Percentiles rank a stretch among this genome's conserved stretches.
Evolutionary conservation across 257 asterid species (phyloP).

Genomic region (Fraxinus quadrangulata): DNA sequence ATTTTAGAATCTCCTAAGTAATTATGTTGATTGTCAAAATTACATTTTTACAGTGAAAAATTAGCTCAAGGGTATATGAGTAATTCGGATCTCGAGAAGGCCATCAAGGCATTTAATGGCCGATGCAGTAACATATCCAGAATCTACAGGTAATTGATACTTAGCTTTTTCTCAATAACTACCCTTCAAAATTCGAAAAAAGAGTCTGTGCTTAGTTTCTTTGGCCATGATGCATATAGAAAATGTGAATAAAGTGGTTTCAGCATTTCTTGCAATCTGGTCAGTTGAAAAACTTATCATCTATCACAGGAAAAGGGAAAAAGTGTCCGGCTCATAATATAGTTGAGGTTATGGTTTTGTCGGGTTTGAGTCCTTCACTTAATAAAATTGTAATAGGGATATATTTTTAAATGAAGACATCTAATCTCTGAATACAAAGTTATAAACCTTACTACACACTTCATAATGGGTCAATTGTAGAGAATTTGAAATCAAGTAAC

Average conservation of each 20-base stretch:
- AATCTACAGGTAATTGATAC: slow-evolving; percentile 69
- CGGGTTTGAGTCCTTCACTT: background rate
- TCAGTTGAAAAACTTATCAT: slow-evolving; percentile 3
- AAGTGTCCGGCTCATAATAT: background rate
- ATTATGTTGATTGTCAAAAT: background rate
- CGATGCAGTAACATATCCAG: slow-evolving; percentile 79
- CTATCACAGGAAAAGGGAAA: background rate
- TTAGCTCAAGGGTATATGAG: slow-evolving; percentile 88
- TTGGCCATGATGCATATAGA: background rate
- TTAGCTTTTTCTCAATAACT: background rate
- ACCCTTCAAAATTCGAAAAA: background rate
- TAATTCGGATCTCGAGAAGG: slow-evolving; percentile 82
- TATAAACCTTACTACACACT: background rate
- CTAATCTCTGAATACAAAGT: background rate
- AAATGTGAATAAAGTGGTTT: background rate
- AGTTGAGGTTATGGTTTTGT: background rate
- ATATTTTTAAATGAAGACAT: background rate
- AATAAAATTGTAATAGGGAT: background rate
- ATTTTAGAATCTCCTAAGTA: background rate
- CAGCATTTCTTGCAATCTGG: background rate
- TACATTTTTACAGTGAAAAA: slow-evolving; percentile 49
- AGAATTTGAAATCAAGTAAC: background rate
- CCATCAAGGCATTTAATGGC: slow-evolving; percentile 56
- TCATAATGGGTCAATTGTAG: background rate
- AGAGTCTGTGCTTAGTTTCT: slow-evolving; percentile 7